Evolutionary conservation across 2,329 filamentous ascomycete genomes (phyloP), one percentile per base, ranked within the genome.

Genomic region (Furcasterigmium sp.): DNA sequence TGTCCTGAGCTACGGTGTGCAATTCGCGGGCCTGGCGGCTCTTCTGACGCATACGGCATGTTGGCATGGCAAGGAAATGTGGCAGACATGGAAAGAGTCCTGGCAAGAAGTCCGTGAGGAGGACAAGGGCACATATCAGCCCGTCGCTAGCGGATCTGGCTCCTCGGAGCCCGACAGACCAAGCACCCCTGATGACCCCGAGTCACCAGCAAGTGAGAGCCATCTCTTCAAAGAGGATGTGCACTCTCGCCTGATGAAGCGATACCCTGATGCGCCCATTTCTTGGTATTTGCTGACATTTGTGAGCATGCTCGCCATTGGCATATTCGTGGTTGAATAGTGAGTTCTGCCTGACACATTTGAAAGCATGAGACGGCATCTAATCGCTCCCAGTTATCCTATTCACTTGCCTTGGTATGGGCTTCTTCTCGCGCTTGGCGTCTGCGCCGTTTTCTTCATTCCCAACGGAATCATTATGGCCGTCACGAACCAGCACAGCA

Each of bases 381-480:
- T 55, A 49, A 59, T 44, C 8, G 19, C n/a, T 28, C 13, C n/a
- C 49, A 85, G 81, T 56, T 89, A 87, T 57, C 87, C 87, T 1
- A 76, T 93, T 37, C 83, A 91, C 57, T 71, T 94, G 1, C 89
- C 89, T 0, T 94, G 89, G 85, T 93, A 93, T 55, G 89, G 89
- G 4, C 72, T 95, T 3, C 70, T 94, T 14, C 74, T 95, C 6
- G 86, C 89, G 2, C 73, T 95, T 3, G 78, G 72, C 20, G 88
- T 94, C 42, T 89, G 87, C 47, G 81, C 83, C 17, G 63, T 91
- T 43, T 84, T 94, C 47, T 94, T 94, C 67, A 88, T 95, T 46
- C 89, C 89, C 10, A 91, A 93, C 50, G 89, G 89, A 47, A 93
- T 94, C 58, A 86, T 95, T 55, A 94, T 93, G 86, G 89, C 88